Base-by-base conservation (phyloP, 2,329 filamentous ascomycete species). In the Aspergillus felis region DNA sequence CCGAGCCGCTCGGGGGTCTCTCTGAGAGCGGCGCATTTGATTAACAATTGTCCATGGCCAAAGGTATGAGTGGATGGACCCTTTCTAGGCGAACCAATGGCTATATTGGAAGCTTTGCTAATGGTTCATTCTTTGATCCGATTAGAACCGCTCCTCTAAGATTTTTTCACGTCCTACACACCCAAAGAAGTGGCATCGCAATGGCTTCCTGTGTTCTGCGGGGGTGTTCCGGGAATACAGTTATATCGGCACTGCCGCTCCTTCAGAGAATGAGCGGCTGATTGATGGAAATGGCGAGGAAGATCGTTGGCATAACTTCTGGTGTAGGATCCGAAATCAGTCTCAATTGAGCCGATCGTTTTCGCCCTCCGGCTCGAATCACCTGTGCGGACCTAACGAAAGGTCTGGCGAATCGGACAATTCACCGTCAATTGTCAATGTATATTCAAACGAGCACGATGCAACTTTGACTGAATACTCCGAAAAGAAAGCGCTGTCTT, bases 1-100 rank as follows among this genome's bases (percentile, higher is more conserved):
- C 67, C 69, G 61, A 67, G 68, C 66, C 68, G 68, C 68, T 71
- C 66, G 68, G 68, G 71, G 68, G 65, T 64, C 59, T 71, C 71
- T 68, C 63, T 72, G 62, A 73, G 68, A 68, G 64, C 69, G 62
- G 65, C 68, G 62, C 68, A 68, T 53, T 62, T 66, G 62, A 53
- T 66, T 53, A 62, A 62, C 61, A 64, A 60, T 56, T 58, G 59
- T 64, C 55, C 53, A 51, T 64, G 64, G 60, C 61, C 56, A 38
- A 70, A 69, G 68, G 68, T 71, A 67, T 27, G 50, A 42, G 41
- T 32, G 17, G 25, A 24, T 24, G 8, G 22, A 48, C 46, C 32
- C 32, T 22, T 51, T 49, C 4, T 8, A 10, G 5, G 4, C 12
- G 14, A 14, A 7, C 1, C 10, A 25, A 14, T 27, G 22, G 4